Base-by-base conservation (phyloP, 164 flowering plant genomes). In the Warburgia ugandensis region DNA sequence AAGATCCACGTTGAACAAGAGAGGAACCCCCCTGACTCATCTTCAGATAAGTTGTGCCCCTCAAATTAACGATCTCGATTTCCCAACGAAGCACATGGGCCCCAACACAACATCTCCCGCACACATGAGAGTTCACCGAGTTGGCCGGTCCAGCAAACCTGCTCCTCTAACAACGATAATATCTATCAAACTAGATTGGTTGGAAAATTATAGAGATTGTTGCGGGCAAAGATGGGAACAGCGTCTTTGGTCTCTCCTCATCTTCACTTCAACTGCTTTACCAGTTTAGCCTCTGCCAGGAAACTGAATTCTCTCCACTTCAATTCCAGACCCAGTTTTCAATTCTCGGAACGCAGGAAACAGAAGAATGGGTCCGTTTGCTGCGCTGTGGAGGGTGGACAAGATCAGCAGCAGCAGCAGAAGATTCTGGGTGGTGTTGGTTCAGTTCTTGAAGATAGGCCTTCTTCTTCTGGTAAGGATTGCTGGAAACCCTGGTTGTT, bases 371-470 rank as follows among this genome's bases (percentile, higher is more conserved):
- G 59, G 33, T 2, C 62, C n/a, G 74, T 71, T 48, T 70, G 86
- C 40, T 38, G 87, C 88, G 55, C 76, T 19, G 90, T 79, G 39
- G 86, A 78, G 10, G 49, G 48, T 45, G 54, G 47, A 20, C 54
- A 55, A 10, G 68, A 75, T 16, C 66, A 63, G 46, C 64, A 68
- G 61, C 63, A 62, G 31, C 71, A 71, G 22, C 27, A 28, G 19
- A 17, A 23, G 36, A 27, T 41, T 40, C 12, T 55, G 51, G 72
- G 62, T 38, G 61, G 61, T 13, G 64, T 58, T 64, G 73, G 75
- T 29, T 78, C 86, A 4, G 76, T 68, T 29, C 57, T 82, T 48
- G 88, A 82, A 61, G 86, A 86, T 39, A 79, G 73, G 38, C 83
- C 82, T n/a, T n/a, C n/a, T n/a, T n/a, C n/a, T n/a, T n/a, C n/a